Percentiles rank a stretch among this genome's conserved stretches.
phyloP scores from a whole-genome alignment of 257 asterid genomes.

The Jaltomata sinuosa region DNA sequence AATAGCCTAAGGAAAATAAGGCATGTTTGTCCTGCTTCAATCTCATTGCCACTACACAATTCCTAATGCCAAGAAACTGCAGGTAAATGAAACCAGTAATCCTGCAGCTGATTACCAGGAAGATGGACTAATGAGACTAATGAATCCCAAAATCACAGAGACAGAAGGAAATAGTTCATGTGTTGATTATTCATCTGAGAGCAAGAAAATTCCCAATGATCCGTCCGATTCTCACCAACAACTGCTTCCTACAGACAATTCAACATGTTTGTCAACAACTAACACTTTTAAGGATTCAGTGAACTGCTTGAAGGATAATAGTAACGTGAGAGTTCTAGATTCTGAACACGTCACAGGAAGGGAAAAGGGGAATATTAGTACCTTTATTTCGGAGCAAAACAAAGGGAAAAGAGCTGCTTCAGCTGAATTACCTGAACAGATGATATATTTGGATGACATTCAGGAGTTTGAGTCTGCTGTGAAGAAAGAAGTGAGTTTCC shows the following conservation, averaged over 20 bases:
- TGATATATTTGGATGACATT: slow-evolving; percentile 50
- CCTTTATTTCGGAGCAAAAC: background rate
- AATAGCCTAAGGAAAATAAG: background rate
- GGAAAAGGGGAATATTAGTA: background rate
- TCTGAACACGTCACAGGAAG: background rate
- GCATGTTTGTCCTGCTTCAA: background rate
- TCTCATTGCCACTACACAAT: background rate
- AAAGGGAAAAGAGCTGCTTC: background rate
- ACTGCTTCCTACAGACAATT: background rate
- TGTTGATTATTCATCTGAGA: no score
- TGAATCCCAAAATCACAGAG: no score
- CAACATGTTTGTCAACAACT: background rate
- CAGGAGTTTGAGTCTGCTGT: slow-evolving; percentile 45
- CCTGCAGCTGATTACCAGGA: background rate
- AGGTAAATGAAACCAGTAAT: background rate
- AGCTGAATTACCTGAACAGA: slow-evolving; percentile 26
- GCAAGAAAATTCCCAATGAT: no score
- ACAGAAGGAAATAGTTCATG: no score
- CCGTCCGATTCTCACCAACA: background rate
- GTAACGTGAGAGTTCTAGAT: background rate
- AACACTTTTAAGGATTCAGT: background rate
- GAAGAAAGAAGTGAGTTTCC: slow-evolving; percentile 20
- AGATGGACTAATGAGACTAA: no score
- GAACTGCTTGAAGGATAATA: background rate
- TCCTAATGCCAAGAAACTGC: background rate